A percentile compares a stretch with the other conserved stretches of the same genome.
phyloP scores from a whole-genome alignment of 2,329 filamentous ascomycete genomes.

The Cryphonectria naterciae region DNA sequence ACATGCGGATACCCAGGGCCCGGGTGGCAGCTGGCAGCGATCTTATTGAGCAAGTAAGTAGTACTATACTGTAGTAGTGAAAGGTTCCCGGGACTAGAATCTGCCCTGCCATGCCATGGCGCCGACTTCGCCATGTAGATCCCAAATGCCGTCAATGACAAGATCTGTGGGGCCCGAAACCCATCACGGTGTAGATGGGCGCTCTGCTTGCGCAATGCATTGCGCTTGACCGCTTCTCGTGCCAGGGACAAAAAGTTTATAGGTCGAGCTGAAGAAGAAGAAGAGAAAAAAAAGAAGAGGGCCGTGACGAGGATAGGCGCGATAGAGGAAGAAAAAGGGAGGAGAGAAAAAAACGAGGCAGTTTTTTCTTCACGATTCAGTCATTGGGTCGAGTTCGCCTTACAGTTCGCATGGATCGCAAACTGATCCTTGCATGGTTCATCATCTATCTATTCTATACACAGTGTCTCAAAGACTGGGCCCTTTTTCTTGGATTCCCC shows the following conservation, averaged over 20 bases:
- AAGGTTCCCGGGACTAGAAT: not conserved
- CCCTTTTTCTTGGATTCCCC: not conserved
- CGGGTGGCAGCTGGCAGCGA: not conserved
- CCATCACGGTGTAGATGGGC: not conserved
- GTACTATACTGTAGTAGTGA: not conserved
- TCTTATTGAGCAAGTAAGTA: not conserved
- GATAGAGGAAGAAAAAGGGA: not conserved
- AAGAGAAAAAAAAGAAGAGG: too few relatives aligned
- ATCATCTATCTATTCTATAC: not conserved
- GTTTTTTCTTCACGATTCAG: not conserved
- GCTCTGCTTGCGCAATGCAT: not conserved
- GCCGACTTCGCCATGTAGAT: not conserved
- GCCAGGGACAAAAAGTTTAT: not conserved
- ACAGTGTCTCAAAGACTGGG: not conserved
- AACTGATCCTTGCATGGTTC: not conserved
- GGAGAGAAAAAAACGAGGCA: not conserved
- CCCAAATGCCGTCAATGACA: constrained; percentile 3
- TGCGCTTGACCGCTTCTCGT: not conserved
- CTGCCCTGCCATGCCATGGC: not conserved
- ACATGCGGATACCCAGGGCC: not conserved
- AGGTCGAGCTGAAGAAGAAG: not conserved
- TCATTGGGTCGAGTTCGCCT: not conserved
- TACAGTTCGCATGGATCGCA: not conserved
- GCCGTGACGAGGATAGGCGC: too few relatives aligned
- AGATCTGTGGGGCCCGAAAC: not conserved